These are phyloP conservation scores for Yamadazyma ubonensis DNA, from an alignment of 805 yeast species.

Conservation along the genomic window DNA sequence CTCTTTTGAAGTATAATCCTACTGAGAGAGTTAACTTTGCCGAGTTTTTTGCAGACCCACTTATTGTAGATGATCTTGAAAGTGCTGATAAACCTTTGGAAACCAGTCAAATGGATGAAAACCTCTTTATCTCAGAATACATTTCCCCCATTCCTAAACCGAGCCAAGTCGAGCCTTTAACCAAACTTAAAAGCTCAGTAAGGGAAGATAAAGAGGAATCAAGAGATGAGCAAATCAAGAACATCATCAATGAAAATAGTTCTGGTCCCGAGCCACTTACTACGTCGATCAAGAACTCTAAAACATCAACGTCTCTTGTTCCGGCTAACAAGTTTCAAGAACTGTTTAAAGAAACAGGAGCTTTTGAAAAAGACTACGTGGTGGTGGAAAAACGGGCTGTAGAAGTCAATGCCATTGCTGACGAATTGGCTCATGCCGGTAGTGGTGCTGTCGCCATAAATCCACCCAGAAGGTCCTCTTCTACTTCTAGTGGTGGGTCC, in stretches of 20 bases:
- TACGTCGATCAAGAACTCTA: constrained; percentile 23
- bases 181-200: constrained; percentile 4
- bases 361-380: constrained; percentile 80
- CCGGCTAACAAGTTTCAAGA: constrained; percentile 7
- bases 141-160: constrained; percentile 43
- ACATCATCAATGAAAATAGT: constrained; percentile 41
- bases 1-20: constrained; percentile 79
- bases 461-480: constrained; percentile 31
- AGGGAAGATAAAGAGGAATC: neutral
- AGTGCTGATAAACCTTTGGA: constrained; percentile 58
- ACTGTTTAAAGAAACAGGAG: constrained; percentile 35
- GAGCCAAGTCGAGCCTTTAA: constrained; percentile 9
- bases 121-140: constrained; percentile 83
- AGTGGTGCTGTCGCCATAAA: constrained; percentile 49
- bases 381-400: constrained; percentile 93
- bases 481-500: constrained; percentile 21
- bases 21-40: constrained; percentile 83
- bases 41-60: constrained; percentile 78
- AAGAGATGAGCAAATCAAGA: constrained; percentile 47
- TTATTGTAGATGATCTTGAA: constrained; percentile 56
- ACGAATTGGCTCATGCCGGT: constrained; percentile 73
- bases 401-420: constrained; percentile 94
- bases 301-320: neutral
- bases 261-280: constrained; percentile 40
- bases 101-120: constrained; percentile 69